phyloP scores from a whole-genome alignment of 495 filamentous ascomycete genomes.

The Paragyromitra xinjiangensis region DNA sequence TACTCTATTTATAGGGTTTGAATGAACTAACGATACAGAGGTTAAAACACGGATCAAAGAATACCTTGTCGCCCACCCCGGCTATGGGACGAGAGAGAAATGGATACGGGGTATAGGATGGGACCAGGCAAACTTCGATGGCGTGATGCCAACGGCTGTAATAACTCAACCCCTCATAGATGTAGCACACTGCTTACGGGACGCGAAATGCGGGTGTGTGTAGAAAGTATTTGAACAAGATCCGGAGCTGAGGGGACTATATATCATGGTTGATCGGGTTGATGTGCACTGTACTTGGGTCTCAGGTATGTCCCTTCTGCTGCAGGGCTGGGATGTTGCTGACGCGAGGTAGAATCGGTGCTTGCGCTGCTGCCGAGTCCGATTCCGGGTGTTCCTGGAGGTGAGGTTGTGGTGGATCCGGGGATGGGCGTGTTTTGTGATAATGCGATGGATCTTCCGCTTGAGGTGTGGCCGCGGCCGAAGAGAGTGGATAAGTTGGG shows the following conservation, averaged over 20 bases:
- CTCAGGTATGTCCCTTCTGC: slow-evolving; percentile 57
- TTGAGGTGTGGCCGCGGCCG: slow-evolving; percentile 65
- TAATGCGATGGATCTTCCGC: slow-evolving; percentile 71
- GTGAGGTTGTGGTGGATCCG: slow-evolving; percentile 66
- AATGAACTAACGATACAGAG: slow-evolving; percentile 55
- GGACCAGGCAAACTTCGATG: slow-evolving; percentile 69
- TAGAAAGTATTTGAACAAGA: slow-evolving; percentile 66
- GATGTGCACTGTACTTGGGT: slow-evolving; percentile 74
- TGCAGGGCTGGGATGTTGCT: neutral
- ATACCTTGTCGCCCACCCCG: slow-evolving; percentile 61
- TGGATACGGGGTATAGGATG: slow-evolving; percentile 72
- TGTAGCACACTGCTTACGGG: slow-evolving; percentile 44
- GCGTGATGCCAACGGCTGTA: slow-evolving; percentile 70
- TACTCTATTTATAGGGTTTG: neutral
- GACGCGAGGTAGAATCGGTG: slow-evolving; percentile 60
- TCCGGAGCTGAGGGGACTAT: slow-evolving; percentile 62
- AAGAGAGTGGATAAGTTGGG: slow-evolving; percentile 61
- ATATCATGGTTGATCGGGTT: slow-evolving; percentile 72
- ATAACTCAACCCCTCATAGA: slow-evolving; percentile 51
- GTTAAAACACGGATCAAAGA: slow-evolving; percentile 61
- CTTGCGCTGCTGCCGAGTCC: slow-evolving; percentile 65
- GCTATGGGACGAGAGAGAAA: slow-evolving; percentile 61
- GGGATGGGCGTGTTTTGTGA: slow-evolving; percentile 75
- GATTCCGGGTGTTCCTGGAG: slow-evolving; percentile 66
- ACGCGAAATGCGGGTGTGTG: neutral